Conservation (phyloP, 1,284 basidiomycete species). For the Thecaphora frezii region DNA sequence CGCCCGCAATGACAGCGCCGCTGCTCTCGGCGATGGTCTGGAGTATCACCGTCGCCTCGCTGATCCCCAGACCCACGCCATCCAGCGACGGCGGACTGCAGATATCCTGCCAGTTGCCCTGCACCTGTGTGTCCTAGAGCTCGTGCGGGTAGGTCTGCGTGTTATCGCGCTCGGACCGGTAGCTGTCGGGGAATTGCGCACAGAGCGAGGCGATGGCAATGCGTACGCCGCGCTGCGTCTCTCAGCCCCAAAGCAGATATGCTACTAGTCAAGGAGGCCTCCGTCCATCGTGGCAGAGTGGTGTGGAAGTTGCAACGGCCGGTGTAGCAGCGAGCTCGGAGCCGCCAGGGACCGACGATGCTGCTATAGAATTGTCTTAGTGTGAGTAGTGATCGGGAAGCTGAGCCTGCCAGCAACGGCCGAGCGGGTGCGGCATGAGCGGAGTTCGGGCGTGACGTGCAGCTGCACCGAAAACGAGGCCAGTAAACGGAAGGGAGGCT, state of each 20-base stretch:
- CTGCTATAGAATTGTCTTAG: too few species aligned
- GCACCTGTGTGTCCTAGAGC: constrained; percentile 34
- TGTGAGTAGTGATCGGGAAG: too few species aligned
- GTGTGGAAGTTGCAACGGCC: too few species aligned
- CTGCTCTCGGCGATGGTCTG: constrained; percentile 60
- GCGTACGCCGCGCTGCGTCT: constrained; percentile 40
- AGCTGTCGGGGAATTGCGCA: constrained; percentile 29
- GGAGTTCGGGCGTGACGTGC: too few species aligned
- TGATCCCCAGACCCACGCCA: constrained; percentile 58
- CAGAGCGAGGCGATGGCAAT: constrained; percentile 26
- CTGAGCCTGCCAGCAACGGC: too few species aligned
- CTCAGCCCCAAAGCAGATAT: constrained; percentile 37
- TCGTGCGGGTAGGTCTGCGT: constrained; percentile 33
- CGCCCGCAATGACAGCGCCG: constrained; percentile 44
- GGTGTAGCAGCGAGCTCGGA: too few species aligned
- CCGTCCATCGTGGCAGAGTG: too few species aligned
- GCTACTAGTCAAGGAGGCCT: too few species aligned
- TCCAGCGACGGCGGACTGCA: constrained; percentile 46
- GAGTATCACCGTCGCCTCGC: constrained; percentile 60
- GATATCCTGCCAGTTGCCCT: constrained; percentile 37
- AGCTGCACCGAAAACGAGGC: too few species aligned
- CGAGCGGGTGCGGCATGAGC: too few species aligned
- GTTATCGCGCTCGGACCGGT: constrained; percentile 37
- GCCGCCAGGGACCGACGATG: too few species aligned
- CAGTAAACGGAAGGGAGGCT: too few species aligned